phyloP scores from a whole-genome alignment of 495 filamentous ascomycete genomes.

The Astrothelium macrocarpum region DNA sequence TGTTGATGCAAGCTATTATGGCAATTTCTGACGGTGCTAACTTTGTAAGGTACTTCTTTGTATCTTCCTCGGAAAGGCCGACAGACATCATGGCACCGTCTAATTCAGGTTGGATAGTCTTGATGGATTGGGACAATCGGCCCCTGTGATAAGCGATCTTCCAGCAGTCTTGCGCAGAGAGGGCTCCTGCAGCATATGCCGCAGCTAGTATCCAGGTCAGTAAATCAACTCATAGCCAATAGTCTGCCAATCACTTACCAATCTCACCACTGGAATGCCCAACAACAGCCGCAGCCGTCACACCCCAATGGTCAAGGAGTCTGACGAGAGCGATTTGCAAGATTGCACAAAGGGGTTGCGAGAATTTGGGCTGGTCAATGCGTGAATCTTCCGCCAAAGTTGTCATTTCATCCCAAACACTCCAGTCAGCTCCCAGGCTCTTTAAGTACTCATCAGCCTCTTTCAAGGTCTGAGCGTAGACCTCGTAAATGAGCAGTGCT shows the following conservation, averaged over 20 bases:
- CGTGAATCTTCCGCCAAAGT: conserved; percentile 19
- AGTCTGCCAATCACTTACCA: conserved; percentile 18
- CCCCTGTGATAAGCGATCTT: conserved; percentile 36
- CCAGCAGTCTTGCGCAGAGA: conserved; percentile 39
- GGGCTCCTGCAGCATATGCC: conserved; percentile 46
- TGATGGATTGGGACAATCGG: conserved; percentile 5
- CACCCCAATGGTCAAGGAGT: conserved; percentile 22
- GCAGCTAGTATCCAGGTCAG: conserved; percentile 41
- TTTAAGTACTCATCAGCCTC: conserved; percentile 21
- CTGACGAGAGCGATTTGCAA: conserved; percentile 21
- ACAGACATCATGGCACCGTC: conserved; percentile 23
- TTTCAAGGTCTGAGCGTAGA: conserved; percentile 30
- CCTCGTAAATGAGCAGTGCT: conserved; percentile 28
- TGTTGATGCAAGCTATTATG: conserved; percentile 37
- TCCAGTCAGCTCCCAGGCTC: conserved; percentile 21
- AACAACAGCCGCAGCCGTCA: conserved; percentile 34
- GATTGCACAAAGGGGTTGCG: conserved; percentile 23
- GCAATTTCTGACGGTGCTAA: conserved; percentile 4
- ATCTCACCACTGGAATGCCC: conserved; percentile 59
- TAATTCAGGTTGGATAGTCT: background rate
- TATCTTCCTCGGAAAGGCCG: conserved; percentile 12
- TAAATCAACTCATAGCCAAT: conserved; percentile 45
- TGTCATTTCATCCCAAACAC: conserved; percentile 17
- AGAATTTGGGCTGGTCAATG: conserved; percentile 14
- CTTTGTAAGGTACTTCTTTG: conserved; percentile 4